A percentile compares a stretch with the other conserved stretches of the same genome.
Conservation (phyloP, 495 filamentous ascomycete genomes). For the Aspergillus steynii region DNA sequence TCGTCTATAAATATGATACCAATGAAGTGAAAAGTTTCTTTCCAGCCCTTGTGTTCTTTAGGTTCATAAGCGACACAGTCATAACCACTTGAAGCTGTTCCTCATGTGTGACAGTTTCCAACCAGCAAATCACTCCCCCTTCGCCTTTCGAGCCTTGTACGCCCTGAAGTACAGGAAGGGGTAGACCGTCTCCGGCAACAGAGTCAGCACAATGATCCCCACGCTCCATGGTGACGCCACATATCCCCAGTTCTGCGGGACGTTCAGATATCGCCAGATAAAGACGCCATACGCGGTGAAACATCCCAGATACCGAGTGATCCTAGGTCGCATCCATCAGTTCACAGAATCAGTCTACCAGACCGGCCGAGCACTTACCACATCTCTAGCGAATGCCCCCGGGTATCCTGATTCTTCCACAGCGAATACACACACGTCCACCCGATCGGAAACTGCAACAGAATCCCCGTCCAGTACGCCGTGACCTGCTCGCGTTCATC, state of each 20-base stretch:
- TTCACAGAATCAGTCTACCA: background rate
- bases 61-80: background rate
- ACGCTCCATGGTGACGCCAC: constrained; percentile 20
- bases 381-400: constrained; percentile 21
- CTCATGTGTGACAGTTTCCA: background rate
- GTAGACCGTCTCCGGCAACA: constrained; percentile 23
- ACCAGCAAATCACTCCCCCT: background rate
- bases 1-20: background rate
- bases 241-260: constrained; percentile 24
- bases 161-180: constrained; percentile 21
- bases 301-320: constrained; percentile 22
- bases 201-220: constrained; percentile 17
- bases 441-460: constrained; percentile 20
- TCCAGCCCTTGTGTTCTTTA: background rate
- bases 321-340: constrained; percentile 6
- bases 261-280: constrained; percentile 23
- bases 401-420: constrained; percentile 7
- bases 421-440: constrained; percentile 18
- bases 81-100: background rate
- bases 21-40: background rate
- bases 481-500: constrained; percentile 23
- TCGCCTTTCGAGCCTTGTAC: constrained; percentile 11
- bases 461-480: constrained; percentile 23
- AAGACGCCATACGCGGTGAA: constrained; percentile 23
- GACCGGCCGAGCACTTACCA: constrained; percentile 14